phyloP scores from a whole-genome alignment of 2,329 filamentous ascomycete genomes.

The Verruconis gallopava region DNA sequence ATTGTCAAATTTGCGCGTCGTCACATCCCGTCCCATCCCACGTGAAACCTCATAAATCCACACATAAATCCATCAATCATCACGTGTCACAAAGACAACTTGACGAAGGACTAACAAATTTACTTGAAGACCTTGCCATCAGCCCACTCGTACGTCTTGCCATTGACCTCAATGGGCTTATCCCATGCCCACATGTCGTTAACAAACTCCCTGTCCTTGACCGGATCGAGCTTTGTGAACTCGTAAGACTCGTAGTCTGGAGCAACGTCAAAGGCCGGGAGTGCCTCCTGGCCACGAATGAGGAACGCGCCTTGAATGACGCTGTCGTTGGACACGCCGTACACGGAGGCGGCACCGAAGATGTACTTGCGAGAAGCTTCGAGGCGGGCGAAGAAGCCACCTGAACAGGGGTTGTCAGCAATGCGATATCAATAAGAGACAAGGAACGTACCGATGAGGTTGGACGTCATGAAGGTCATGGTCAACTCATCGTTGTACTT shows the following conservation, averaged over 20 bases:
- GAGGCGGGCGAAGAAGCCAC: conserved; percentile 94
- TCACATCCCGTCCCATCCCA: not conserved
- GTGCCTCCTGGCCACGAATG: conserved; percentile 78
- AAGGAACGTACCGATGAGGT: conserved; percentile 60
- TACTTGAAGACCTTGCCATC: conserved; percentile 99
- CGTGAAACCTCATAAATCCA: not conserved
- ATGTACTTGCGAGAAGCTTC: conserved; percentile 97
- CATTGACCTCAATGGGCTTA: conserved; percentile 62
- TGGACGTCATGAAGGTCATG: conserved; percentile 96
- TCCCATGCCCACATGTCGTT: conserved; percentile 89
- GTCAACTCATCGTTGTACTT: conserved; percentile 99
- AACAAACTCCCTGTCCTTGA: conserved; percentile 75
- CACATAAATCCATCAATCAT: not conserved
- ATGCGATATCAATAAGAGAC: not conserved
- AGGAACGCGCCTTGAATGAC: conserved; percentile 89
- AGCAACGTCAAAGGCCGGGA: conserved; percentile 87
- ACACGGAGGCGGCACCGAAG: conserved; percentile 84
- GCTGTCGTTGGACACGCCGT: conserved; percentile 76
- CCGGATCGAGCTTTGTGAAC: conserved; percentile 92
- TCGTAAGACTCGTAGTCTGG: conserved; percentile 94
- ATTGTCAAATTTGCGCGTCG: not conserved
- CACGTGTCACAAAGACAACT: not conserved
- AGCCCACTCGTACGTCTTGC: conserved; percentile 80
- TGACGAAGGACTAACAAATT: not conserved
- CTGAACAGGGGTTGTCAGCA: conserved; percentile 19